Base-by-base conservation (phyloP, 83 land plant species). In the Picea mariana region DNA sequence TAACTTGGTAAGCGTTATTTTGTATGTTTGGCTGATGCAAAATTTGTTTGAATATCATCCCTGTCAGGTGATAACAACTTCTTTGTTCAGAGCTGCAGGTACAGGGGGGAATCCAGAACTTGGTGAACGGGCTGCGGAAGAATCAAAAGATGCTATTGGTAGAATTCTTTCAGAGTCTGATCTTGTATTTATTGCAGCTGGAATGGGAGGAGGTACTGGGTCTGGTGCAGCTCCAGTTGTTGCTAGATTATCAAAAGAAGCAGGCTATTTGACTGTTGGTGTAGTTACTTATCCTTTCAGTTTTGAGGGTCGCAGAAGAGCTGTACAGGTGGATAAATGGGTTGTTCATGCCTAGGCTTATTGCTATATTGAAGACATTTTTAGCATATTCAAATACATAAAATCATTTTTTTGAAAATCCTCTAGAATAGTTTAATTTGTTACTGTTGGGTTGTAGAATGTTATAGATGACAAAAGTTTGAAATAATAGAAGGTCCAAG, bases 191-290 rank as follows among this genome's bases (percentile, higher is more conserved):
- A 89, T 95, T 49, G 91, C 98, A 3, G 97, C 99, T 79, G 97
- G 99, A 38, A 96, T 96, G 97, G 99, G 99, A 69, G 97, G 99
- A 11, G 97, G 97, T 40, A 96, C 99, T 21, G 99, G 99, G n/a
- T 94, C 96, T 26, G 99, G 99, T 68, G 99, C 97, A 62, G 99
- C 97, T 64, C 97, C 99, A 20, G 97, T 96, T 38, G 96, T 96
- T 79, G 97, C 97, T 13, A 90, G 96, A 67, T 86, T 96, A 82
- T 82, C 99, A 24, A 96, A 93, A 76, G 97, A 96, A 72, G 93
- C 90, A 38, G 99, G 97, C 11, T 88, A 94, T 82, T 82, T 96
- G 79, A 96, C 97, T 86, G 99, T 96, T 79, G 99, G 97, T 69
- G 97, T 96, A 16, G 99, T 94, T 31, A 96, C 99, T 9, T 94